Conservation (phyloP, 2,329 filamentous ascomycete genomes). For the Laburnicola sp. region DNA sequence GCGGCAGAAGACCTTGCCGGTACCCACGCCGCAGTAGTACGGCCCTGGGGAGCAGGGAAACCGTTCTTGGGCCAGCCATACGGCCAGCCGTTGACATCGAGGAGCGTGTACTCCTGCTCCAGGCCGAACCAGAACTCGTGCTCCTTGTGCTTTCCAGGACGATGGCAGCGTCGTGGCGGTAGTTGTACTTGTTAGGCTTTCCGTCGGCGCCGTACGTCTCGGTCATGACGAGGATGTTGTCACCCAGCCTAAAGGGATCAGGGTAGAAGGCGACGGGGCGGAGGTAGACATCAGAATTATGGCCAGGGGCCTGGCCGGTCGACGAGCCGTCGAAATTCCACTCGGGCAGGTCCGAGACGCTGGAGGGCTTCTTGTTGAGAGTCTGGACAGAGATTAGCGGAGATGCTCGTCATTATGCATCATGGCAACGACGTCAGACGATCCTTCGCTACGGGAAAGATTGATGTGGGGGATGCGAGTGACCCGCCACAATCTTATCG, state of each 20-base stretch:
- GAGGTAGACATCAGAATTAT: conserved; percentile 98
- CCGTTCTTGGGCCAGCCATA: conserved; percentile 89
- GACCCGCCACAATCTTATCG: conserved; percentile 33
- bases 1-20: conserved; percentile 95
- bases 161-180: conserved; percentile 86
- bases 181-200: conserved; percentile 98
- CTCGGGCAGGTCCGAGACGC: conserved; percentile 69
- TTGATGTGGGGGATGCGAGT: neutral
- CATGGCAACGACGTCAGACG: neutral
- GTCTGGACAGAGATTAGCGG: conserved; percentile 55
- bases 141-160: conserved; percentile 84
- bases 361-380: conserved; percentile 60
- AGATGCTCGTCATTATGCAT: neutral
- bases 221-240: conserved; percentile 91
- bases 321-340: conserved; percentile 90
- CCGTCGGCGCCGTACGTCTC: conserved; percentile 95
- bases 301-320: conserved; percentile 86
- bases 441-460: neutral
- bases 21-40: conserved; percentile 98
- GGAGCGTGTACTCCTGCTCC: conserved; percentile 95
- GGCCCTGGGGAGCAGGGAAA: conserved; percentile 92
- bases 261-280: conserved; percentile 86
- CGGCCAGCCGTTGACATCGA: conserved; percentile 82
- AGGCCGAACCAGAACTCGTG: conserved; percentile 97
- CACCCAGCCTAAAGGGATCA: conserved; percentile 84